Conservation (phyloP, 2,329 filamentous ascomycete species). For the Neobulgaria alba region DNA sequence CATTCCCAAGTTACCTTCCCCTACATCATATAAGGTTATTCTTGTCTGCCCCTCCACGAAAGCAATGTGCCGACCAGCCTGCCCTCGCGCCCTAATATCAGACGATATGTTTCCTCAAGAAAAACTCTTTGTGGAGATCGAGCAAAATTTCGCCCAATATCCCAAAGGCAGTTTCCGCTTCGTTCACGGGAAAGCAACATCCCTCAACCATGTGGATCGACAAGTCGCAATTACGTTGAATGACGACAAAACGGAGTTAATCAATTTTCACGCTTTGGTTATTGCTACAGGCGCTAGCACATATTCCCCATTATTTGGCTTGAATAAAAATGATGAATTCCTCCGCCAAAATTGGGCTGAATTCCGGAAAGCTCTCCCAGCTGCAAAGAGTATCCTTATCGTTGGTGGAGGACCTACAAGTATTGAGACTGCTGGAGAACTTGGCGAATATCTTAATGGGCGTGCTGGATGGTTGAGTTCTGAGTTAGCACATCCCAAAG, state of each 20-base stretch:
- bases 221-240: slow-evolving; percentile 26
- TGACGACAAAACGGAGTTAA: slow-evolving; percentile 12
- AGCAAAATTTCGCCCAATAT: slow-evolving; percentile 34
- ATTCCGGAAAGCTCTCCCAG: slow-evolving; percentile 34
- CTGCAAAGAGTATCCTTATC: slow-evolving; percentile 36
- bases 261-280: slow-evolving; percentile 38
- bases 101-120: slow-evolving; percentile 35
- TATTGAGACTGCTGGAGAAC: slow-evolving; percentile 40
- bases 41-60: slow-evolving; percentile 36
- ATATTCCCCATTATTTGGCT: slow-evolving; percentile 35
- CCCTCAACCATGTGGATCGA: slow-evolving; percentile 30
- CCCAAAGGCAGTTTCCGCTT: slow-evolving; percentile 32
- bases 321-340: slow-evolving; percentile 29
- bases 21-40: slow-evolving; percentile 32
- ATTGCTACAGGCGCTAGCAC: slow-evolving; percentile 42
- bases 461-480: slow-evolving; percentile 32
- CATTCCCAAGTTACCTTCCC: slow-evolving; percentile 33
- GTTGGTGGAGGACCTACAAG: slow-evolving; percentile 37
- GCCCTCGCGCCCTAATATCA: slow-evolving; percentile 39
- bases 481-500: slow-evolving; percentile 29
- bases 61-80: slow-evolving; percentile 35
- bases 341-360: slow-evolving; percentile 30
- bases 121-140: slow-evolving; percentile 37
- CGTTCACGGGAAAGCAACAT: slow-evolving; percentile 33
- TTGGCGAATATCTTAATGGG: slow-evolving; percentile 44